Base-by-base conservation (phyloP, 371 early-diverging fungal species). In the Rhizopus sp. region DNA sequence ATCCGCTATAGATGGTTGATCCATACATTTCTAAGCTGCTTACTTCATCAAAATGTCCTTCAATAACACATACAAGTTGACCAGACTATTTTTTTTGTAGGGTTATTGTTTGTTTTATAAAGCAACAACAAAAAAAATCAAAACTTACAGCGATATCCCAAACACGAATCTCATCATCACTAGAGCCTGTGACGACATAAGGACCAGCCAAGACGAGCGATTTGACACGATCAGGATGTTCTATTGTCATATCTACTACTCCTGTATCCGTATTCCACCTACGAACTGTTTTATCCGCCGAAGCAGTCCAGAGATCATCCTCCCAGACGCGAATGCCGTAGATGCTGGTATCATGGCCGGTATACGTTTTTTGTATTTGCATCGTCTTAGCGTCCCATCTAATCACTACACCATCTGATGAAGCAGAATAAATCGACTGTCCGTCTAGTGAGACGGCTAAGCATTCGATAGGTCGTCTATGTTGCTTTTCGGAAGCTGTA, bases 41-140 rank as follows among this genome's bases (percentile, higher is more conserved):
- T 4, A 94, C 84, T 62, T 93, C 92, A 64, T 90, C 93, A 66
- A 86, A 92, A 64, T 94, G 94, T 3, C 88, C 93, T 42, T 82
- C 82, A 45, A 94, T 81, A 0, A 70, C 73, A 30, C 80, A 78
- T 16, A 90, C 53, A 16, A 86, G 66, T 40, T 91, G 79, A 46
- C 89, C 91, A 8, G 87, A 85, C 90, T 93, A 23, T 10, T 10
- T 37, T n/a, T 7, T 37, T 10, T 37, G 9, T 12, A 46, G 23
- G 2, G 23, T 23, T 23, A 23, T n/a, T 37, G 8, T 3, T 16
- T 34, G 5, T 37, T n/a, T 29, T 29, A n/a, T 9, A 48, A 12
- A 50, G 2, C 7, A 44, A n/a, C n/a, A n/a, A n/a, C n/a, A n/a
- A n/a, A 42, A 32, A 55, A 38, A 31, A 17, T 3, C 7, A 7